Evolutionary conservation across 2,329 filamentous ascomycete genomes (phyloP), one percentile per base, ranked within the genome.

Genomic region (Cytospora chrysosperma): DNA sequence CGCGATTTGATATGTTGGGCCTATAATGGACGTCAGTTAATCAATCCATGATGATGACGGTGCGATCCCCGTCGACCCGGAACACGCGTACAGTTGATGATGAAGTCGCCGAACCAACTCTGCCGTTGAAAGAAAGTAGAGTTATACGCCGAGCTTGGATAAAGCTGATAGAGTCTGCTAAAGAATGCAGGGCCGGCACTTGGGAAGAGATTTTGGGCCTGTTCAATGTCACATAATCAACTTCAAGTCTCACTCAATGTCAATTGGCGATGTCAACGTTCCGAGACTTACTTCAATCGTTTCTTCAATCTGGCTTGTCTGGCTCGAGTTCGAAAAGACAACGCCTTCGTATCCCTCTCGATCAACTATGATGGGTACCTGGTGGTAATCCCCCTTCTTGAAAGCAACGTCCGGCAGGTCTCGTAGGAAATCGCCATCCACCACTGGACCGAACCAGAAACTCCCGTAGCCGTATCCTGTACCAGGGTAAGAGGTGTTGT

Each of bases 291-390:
- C 59, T 52, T 62, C 59, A 15, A 37, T 27, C 13, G 59, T 62
- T 47, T 62, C 59, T 26, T 62, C 60, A 4, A 53, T 27, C 47
- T 62, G 60, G 17, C n/a, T 62, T 12, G 60, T 57, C 60, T 57
- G 30, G 32, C 54, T 57, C 12, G 28, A 2, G 32, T 62, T 62
- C 32, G 60, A 57, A 26, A 62, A 62, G 19, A 50, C n/a, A 7
- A 43, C 21, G 4, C 60, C 60, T 21, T 62, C 60, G 8, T 62
- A 62, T 13, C 60, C 54, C 2, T 62, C 60, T 1, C 54, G 60
- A n/a, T 62, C 60, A 24, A 52, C 32, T 27, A 88, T 79, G 0
- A 80, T 73, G 0, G 85, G 85, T 0, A 88, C 78, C 27, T 77
- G 77, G 65, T 85, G 72, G 70, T 85, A 84, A 3, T 77, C 78